phyloP scores from a whole-genome alignment of 2,329 filamentous ascomycete genomes.

The Thermothelomyces thermophilus region DNA sequence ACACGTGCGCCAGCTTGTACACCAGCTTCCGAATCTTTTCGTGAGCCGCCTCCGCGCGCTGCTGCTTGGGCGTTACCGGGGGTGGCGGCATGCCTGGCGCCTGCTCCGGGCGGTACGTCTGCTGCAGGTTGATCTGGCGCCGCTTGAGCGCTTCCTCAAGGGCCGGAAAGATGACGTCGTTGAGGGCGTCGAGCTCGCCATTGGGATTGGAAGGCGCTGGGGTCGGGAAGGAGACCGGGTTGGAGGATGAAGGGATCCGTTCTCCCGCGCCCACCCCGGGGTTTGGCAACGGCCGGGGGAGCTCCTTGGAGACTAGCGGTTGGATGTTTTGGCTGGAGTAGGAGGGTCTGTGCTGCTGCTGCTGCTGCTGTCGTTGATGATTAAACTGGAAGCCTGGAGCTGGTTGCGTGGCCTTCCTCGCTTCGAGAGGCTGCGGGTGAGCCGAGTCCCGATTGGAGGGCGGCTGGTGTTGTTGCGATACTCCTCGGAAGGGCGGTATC shows the following conservation, averaged over 20 bases:
- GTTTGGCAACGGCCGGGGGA: slow-evolving; percentile 13
- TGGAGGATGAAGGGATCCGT: slow-evolving; percentile 19
- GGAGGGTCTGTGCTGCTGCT: slow-evolving; percentile 24
- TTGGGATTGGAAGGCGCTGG: slow-evolving; percentile 51
- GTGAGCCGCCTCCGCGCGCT: slow-evolving; percentile 65
- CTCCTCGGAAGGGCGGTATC: slow-evolving; percentile 49
- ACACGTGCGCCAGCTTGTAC: slow-evolving; percentile 73
- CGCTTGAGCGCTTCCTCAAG: slow-evolving; percentile 85
- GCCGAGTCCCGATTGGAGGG: background rate
- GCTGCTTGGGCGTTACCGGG: slow-evolving; percentile 54
- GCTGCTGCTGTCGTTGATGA: slow-evolving; percentile 8
- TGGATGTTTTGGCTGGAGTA: slow-evolving; percentile 17
- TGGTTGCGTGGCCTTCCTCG: slow-evolving; percentile 1
- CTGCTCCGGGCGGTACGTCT: slow-evolving; percentile 34
- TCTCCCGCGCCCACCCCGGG: background rate
- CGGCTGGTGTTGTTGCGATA: slow-evolving; percentile 25
- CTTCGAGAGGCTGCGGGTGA: background rate
- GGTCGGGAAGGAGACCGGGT: slow-evolving; percentile 46
- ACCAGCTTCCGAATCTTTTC: slow-evolving; percentile 77
- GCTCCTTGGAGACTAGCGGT: slow-evolving; percentile 21
- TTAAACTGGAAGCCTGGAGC: slow-evolving; percentile 16
- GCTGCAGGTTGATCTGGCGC: slow-evolving; percentile 57
- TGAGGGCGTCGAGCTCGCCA: slow-evolving; percentile 75
- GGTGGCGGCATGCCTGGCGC: slow-evolving; percentile 24
- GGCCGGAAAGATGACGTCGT: slow-evolving; percentile 87